Base-by-base conservation (phyloP, 164 flowering plant genomes). In the Liriodendron chinense region DNA sequence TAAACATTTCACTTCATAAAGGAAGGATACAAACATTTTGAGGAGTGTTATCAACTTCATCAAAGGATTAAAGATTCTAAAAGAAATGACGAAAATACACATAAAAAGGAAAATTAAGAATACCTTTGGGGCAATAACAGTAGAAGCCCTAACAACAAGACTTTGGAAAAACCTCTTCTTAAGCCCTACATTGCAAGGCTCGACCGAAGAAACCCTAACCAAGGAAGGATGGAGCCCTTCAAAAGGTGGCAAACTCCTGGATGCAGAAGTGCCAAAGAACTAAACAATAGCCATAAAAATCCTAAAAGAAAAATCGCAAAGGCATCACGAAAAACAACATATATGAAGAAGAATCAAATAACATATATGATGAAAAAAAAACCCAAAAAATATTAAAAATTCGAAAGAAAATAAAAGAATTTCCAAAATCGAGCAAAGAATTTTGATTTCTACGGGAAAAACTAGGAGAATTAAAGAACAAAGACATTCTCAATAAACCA, bases 61-160 rank as follows among this genome's bases (percentile, higher is more conserved):
- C n/a, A n/a, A n/a, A n/a, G n/a, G n/a, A n/a, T n/a, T n/a, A n/a
- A n/a, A n/a, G n/a, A n/a, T n/a, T n/a, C n/a, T n/a, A n/a, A n/a
- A 48, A 48, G 9, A 4, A 48, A 4, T 4, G 9, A 48, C 9
- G 53, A 48, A 48, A 48, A 9, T 4, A 48, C 53, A 48, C 53
- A 48, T 48, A 9, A 4, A 48, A 48, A 48, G 7, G 9, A 9
- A 63, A 9, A 65, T 1, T 9, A 9, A 24, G 28, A n/a, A 14
- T 75, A 92, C 98, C 97, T 93, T 95, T 26, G 98, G 98, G 1
- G 98, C 89, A 71, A 93, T 93, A 22, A 83, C 87, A 43, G 96
- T 88, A 24, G 98, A 97, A 71, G 98, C 97, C 80, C 79, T 93
- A 43, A 92, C 92, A 34, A 81, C 86, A 49, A 93, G 87, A 12